Percentiles rank a stretch among this genome's conserved stretches.
phyloP scores from a whole-genome alignment of 2,329 filamentous ascomycete species.

The Chrysoporthe cubensis region DNA sequence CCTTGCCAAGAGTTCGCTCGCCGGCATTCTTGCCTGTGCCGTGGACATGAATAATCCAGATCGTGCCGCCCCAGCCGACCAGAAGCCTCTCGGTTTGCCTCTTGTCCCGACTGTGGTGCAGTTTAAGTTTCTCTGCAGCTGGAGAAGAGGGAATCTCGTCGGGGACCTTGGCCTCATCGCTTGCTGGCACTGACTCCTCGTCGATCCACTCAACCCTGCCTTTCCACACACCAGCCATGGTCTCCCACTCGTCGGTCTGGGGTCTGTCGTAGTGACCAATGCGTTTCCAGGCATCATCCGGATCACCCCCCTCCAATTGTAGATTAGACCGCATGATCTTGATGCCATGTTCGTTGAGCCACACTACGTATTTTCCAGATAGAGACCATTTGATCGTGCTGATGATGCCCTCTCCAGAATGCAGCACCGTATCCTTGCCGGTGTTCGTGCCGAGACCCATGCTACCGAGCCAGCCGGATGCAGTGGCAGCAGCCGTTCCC shows the following conservation, averaged over 20 bases:
- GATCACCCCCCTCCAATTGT: conserved; percentile 74
- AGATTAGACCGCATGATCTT: conserved; percentile 95
- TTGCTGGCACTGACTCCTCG: conserved; percentile 74
- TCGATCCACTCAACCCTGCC: conserved; percentile 92
- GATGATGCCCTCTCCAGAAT: conserved; percentile 90
- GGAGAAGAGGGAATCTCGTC: conserved; percentile 38
- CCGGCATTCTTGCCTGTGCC: conserved; percentile 69
- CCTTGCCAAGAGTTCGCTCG: conserved; percentile 75
- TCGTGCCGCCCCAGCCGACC: conserved; percentile 93
- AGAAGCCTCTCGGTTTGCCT: conserved; percentile 75
- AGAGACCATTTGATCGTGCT: conserved; percentile 93
- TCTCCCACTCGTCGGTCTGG: conserved; percentile 85
- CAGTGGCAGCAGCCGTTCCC: conserved; percentile 77
- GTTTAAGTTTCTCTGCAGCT: conserved; percentile 51
- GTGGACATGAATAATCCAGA: conserved; percentile 94
- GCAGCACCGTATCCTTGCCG: conserved; percentile 84
- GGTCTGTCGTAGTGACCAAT: conserved; percentile 92
- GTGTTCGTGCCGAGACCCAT: conserved; percentile 79
- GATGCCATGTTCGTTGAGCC: conserved; percentile 96
- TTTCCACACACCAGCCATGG: conserved; percentile 97
- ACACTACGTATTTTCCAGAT: conserved; percentile 88
- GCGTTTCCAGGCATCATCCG: conserved; percentile 89
- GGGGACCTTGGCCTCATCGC: conserved; percentile 57
- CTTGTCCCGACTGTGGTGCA: conserved; percentile 52
- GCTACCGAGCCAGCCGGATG: conserved; percentile 88